Evolutionary conservation across 2,329 filamentous ascomycete genomes (phyloP), one percentile per base, ranked within the genome.

Genomic region (Xylariaceae sp.): DNA sequence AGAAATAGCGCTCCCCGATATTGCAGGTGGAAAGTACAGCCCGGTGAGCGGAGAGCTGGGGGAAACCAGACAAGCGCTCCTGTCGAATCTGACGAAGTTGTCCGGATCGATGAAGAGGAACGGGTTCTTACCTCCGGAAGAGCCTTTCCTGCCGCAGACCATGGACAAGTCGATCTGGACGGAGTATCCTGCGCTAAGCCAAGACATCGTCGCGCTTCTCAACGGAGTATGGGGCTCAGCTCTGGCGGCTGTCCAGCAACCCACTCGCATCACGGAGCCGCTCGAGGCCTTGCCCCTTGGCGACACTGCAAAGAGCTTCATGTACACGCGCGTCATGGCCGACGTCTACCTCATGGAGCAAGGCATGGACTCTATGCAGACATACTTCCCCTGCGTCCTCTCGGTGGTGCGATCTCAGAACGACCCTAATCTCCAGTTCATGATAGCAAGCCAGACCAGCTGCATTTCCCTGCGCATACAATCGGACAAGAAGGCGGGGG

Each of bases 121-220:
- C 50, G 77, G 80, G 15, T 78, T 92, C 37, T 67, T 94, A 46
- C 81, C 86, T 1, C 73, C 80, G 1, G 72, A 80, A 34, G 75
- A 80, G 30, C 65, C 75, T 1, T 72, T 80, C 27, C 66, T 89
- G n/a, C 81, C 82, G 2, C 83, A 87, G 49, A 77, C 79, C 1
- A 78, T 90, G 40, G 83, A 94, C 52, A 84, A 84, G 34, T 77
- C 75, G 1, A 82, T 94, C 24, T 94, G 86, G 87, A 55, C 89
- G 12, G 72, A 80, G 36, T 92, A 93, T 49, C 85, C 86, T 1
- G 62, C 69, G 8, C 71, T 90, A 42, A 79, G 79, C 16, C 72
- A 83, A 13, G 83, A 90, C 47, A 75, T 86, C 37, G 64, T 77
- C 12, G 75, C 79, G 9, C 70, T 89, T 3, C 65, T 93, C 3